phyloP scores from a whole-genome alignment of 164 flowering plant genomes.

The Piper longum region DNA sequence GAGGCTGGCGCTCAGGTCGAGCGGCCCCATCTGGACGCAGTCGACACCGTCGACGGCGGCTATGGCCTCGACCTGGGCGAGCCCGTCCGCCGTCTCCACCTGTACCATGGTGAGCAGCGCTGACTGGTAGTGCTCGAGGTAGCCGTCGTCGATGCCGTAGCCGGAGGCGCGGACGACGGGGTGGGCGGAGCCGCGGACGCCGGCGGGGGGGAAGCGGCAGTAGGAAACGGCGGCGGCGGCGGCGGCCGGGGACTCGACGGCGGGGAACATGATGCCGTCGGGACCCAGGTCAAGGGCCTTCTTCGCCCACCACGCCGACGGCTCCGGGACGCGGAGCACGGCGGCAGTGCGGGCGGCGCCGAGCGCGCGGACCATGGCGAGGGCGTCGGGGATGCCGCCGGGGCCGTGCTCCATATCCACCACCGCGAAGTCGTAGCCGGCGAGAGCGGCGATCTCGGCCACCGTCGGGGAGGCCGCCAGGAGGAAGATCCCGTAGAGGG shows the following conservation, averaged over 20 bases:
- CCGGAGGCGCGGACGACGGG: constrained; percentile 61
- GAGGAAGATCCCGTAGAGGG: constrained; percentile 82
- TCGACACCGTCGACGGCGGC: constrained; percentile 87
- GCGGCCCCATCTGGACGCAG: constrained; percentile 85
- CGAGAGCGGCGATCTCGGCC: constrained; percentile 72
- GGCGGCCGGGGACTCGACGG: constrained; percentile 46
- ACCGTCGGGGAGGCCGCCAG: constrained; percentile 74
- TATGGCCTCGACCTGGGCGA: constrained; percentile 51
- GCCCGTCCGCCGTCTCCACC: constrained; percentile 60
- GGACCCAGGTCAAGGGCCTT: constrained; percentile 92
- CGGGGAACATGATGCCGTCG: constrained; percentile 89
- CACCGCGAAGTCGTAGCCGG: constrained; percentile 85
- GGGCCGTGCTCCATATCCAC: constrained; percentile 91
- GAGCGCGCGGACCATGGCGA: constrained; percentile 63
- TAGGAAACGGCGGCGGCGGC: constrained; percentile 65
- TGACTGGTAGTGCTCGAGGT: constrained; percentile 45
- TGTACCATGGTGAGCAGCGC: constrained; percentile 85
- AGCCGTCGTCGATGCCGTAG: constrained; percentile 71
- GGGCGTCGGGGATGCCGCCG: constrained; percentile 65
- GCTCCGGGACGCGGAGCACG: constrained; percentile 66
- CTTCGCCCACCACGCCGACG: constrained; percentile 61
- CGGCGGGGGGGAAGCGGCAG: constrained; percentile 71
- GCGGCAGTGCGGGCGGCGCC: constrained; percentile 53
- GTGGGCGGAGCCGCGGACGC: constrained; percentile 85
- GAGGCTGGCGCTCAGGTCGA: constrained; percentile 78